Conservation (phyloP, 2,329 filamentous ascomycete genomes). For the Dactylellina parvicollis region DNA sequence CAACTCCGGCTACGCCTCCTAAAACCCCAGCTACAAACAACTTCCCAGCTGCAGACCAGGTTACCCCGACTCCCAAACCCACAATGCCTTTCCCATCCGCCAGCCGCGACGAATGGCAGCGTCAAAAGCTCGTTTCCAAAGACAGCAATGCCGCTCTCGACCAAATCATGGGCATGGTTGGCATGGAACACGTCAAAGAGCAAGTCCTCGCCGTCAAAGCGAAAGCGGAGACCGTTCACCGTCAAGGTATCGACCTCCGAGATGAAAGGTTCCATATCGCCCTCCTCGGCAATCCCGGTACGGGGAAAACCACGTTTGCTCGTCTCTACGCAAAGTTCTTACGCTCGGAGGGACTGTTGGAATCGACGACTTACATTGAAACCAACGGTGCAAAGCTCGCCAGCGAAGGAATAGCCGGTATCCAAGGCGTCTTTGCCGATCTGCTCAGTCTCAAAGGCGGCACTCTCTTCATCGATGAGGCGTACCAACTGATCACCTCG, state of each 20-base stretch:
- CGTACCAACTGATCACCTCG: conserved; percentile 75
- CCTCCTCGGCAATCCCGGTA: conserved; percentile 78
- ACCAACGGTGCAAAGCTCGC: conserved; percentile 75
- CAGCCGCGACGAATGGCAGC: conserved; percentile 69
- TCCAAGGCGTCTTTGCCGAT: conserved; percentile 67
- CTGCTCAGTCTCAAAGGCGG: conserved; percentile 72
- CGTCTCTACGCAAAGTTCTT: conserved; percentile 75
- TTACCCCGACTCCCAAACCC: not conserved
- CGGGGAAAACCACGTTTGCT: conserved; percentile 79
- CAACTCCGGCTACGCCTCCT: no score
- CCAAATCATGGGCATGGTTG: conserved; percentile 74
- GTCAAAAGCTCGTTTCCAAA: conserved; percentile 67
- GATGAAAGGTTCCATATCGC: conserved; percentile 71
- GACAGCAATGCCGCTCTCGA: conserved; percentile 69
- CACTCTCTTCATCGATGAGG: conserved; percentile 80
- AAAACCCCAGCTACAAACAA: not conserved
- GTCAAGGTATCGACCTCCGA: conserved; percentile 68
- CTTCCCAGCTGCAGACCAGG: not conserved
- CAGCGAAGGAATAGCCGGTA: conserved; percentile 69
- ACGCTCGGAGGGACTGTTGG: conserved; percentile 70
- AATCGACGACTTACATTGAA: conserved; percentile 71
- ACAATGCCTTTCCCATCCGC: conserved; percentile 22
- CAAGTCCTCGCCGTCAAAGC: conserved; percentile 72
- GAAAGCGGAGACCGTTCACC: conserved; percentile 69
- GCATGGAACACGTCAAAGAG: conserved; percentile 74